Conservation (phyloP, 2,329 filamentous ascomycete species). For the Leptodontidium sp. region DNA sequence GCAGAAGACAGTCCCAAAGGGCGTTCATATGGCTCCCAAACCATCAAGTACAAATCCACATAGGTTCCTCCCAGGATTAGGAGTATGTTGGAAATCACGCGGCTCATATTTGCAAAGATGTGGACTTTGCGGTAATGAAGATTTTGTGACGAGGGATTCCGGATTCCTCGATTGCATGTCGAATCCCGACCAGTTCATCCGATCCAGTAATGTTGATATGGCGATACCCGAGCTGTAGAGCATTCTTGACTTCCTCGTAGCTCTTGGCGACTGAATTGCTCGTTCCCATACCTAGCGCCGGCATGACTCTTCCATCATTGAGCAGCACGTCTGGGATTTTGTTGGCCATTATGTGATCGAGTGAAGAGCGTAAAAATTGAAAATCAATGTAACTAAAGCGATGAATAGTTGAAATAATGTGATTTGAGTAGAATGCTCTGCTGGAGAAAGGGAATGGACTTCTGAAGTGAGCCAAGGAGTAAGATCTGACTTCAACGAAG, state of each 20-base stretch:
- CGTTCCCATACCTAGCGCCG: background rate
- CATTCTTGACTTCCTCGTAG: background rate
- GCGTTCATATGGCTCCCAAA: background rate
- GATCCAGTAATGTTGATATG: background rate
- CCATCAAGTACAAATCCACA: conserved; percentile 3
- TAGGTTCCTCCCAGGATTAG: background rate
- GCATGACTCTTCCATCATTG: background rate
- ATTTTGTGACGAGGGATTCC: background rate
- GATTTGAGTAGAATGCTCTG: too few relatives aligned
- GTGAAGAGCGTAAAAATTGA: too few relatives aligned
- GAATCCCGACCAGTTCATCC: background rate
- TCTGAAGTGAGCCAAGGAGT: too few relatives aligned
- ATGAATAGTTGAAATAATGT: too few relatives aligned
- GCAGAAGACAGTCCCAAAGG: background rate
- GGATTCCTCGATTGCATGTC: background rate
- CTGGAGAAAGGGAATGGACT: too few relatives aligned
- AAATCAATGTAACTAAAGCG: too few relatives aligned
- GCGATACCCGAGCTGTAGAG: background rate
- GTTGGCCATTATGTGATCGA: background rate
- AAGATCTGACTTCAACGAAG: too few relatives aligned
- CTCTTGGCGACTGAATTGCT: background rate
- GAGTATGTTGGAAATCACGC: background rate
- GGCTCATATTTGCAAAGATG: background rate
- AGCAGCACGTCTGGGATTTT: background rate
- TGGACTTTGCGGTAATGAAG: background rate